Conservation (phyloP, 129 eudicot genomes). For the Artemisia annua region DNA sequence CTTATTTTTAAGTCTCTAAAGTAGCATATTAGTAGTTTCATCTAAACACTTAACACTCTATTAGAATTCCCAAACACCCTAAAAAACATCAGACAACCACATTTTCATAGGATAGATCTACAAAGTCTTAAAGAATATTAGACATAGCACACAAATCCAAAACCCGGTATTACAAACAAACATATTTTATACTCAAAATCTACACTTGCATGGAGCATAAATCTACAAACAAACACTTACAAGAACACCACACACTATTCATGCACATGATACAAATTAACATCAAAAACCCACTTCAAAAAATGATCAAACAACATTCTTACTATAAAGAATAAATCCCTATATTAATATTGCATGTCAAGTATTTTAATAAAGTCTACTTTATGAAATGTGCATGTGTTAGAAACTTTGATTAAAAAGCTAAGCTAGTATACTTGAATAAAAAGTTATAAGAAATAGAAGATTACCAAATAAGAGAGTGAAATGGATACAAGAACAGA, state of each 20-base stretch:
- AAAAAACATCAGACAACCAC: slow-evolving; percentile 15
- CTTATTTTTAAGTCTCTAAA: no score
- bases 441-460: neutral
- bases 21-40: no score
- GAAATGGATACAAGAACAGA: no score
- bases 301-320: slow-evolving; percentile 6
- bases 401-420: slow-evolving; percentile 21
- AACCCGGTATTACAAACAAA: no score
- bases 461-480: neutral
- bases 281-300: slow-evolving; percentile 16
- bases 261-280: neutral
- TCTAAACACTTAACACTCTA: no score
- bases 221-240: slow-evolving; percentile 14
- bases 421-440: neutral
- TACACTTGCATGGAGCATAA: slow-evolving; percentile 27
- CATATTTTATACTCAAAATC: slow-evolving; percentile 4
- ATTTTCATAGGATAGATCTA: slow-evolving; percentile 14
- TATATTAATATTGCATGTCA: neutral
- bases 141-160: no score
- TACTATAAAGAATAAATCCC: slow-evolving; percentile 12
- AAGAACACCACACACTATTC: neutral
- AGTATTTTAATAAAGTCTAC: slow-evolving; percentile 8
- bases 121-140: neutral
- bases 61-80: neutral
- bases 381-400: slow-evolving; percentile 30